Conservation (phyloP, 2,329 filamentous ascomycete species). For the Cladosporium sp. region DNA sequence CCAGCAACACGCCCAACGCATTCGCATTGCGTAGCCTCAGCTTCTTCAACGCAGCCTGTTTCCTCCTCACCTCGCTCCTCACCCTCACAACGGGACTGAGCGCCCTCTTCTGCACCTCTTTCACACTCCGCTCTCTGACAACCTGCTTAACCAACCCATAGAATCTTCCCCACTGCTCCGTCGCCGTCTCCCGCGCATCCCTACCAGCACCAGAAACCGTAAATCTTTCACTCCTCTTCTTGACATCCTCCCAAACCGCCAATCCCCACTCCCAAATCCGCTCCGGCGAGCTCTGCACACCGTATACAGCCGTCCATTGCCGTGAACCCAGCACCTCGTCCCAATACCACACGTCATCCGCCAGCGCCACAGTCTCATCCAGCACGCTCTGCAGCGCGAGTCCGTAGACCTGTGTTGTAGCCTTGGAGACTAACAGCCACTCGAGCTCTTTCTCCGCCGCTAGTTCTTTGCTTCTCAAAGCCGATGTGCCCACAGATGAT, state of each 20-base stretch:
- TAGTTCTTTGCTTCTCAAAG: constrained; percentile 14
- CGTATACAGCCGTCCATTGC: constrained; percentile 76
- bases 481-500: constrained; percentile 18
- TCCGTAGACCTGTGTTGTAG: constrained; percentile 87
- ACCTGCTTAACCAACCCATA: constrained; percentile 78
- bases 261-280: constrained; percentile 71
- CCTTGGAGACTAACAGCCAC: constrained; percentile 89
- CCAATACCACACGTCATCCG: constrained; percentile 94
- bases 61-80: constrained; percentile 71
- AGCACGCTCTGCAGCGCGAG: constrained; percentile 73
- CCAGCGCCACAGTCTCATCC: constrained; percentile 78
- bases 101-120: constrained; percentile 68
- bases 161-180: constrained; percentile 53
- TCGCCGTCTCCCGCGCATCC: constrained; percentile 34
- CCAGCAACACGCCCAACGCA: constrained; percentile 81
- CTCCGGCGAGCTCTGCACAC: constrained; percentile 78
- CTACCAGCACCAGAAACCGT: constrained; percentile 29
- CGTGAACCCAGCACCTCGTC: constrained; percentile 81
- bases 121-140: constrained; percentile 69
- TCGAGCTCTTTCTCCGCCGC: constrained; percentile 76
- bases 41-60: constrained; percentile 69
- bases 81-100: constrained; percentile 76
- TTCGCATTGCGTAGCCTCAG: constrained; percentile 80
- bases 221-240: constrained; percentile 37
- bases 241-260: constrained; percentile 68